Percentiles rank a stretch among this genome's conserved stretches.
Evolutionary conservation across 495 filamentous ascomycete species (phyloP).

Genomic region (Neurospora cerealis): DNA sequence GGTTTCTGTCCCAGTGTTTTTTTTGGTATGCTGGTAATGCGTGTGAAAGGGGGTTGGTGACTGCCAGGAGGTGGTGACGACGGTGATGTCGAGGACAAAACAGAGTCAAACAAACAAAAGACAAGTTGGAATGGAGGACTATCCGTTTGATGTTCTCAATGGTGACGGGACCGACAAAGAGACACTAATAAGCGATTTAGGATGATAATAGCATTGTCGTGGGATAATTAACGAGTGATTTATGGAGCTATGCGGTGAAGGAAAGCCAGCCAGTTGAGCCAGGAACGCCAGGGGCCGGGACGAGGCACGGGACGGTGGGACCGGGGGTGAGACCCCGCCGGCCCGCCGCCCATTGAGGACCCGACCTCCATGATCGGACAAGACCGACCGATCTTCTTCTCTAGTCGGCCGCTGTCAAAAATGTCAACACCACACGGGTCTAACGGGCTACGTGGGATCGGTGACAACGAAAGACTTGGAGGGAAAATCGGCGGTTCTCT

Average conservation of each 20-base stretch:
- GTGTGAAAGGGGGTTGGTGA: background rate
- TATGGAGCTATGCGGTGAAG: background rate
- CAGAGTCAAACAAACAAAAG: background rate
- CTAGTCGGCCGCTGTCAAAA: background rate
- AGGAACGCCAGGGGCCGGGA: background rate
- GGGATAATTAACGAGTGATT: background rate
- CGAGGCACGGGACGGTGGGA: background rate
- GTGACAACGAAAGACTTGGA: background rate
- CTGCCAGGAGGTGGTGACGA: background rate
- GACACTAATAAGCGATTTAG: background rate
- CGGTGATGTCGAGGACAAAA: background rate
- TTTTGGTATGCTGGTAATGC: background rate
- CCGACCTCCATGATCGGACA: background rate
- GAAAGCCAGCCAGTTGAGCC: background rate
- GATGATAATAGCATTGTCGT: background rate
- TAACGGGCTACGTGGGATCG: background rate
- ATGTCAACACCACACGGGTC: background rate
- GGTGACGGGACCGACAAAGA: background rate
- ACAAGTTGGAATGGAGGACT: background rate
- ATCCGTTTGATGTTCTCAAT: background rate
- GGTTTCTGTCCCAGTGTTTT: background rate
- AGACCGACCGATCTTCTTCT: background rate
- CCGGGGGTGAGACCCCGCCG: background rate
- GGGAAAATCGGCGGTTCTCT: background rate
- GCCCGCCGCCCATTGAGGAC: background rate